Conservation (phyloP, 164 flowering plant species). For the Piper longum region DNA sequence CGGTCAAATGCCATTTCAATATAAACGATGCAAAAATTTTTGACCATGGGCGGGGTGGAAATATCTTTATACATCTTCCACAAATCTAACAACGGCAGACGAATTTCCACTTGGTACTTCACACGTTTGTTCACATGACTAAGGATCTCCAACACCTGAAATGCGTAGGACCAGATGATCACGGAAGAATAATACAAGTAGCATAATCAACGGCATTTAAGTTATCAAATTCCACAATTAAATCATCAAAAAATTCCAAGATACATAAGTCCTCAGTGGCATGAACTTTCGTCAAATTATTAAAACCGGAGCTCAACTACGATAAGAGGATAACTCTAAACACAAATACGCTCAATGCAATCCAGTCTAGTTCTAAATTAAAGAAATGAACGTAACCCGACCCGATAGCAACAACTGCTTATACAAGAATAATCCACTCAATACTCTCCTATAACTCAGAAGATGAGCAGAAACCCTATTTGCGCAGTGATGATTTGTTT, state of each 20-base stretch:
- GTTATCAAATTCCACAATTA: not conserved
- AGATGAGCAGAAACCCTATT: no score
- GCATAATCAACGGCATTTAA: not conserved
- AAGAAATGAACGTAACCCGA: no score
- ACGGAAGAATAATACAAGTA: no score
- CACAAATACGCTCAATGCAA: no score
- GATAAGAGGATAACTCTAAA: no score
- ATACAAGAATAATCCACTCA: no score
- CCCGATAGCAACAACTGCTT: no score
- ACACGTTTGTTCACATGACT: constrained; percentile 92
- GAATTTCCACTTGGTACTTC: constrained; percentile 63
- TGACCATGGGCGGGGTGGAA: constrained; percentile 58
- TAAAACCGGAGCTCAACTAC: no score
- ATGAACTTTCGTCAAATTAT: no score
- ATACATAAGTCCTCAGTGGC: not conserved
- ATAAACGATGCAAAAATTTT: constrained; percentile 79
- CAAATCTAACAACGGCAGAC: constrained; percentile 61
- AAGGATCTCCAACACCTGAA: constrained; percentile 82
- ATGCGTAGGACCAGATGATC: not conserved
- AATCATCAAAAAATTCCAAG: not conserved
- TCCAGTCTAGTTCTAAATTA: no score
- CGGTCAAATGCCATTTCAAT: constrained; percentile 97
- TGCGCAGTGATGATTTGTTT: no score
- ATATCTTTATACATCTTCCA: constrained; percentile 59
- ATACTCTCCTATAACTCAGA: no score